Base-by-base conservation (phyloP, 2,329 filamentous ascomycete species). In the Graphilbum fragrans region DNA sequence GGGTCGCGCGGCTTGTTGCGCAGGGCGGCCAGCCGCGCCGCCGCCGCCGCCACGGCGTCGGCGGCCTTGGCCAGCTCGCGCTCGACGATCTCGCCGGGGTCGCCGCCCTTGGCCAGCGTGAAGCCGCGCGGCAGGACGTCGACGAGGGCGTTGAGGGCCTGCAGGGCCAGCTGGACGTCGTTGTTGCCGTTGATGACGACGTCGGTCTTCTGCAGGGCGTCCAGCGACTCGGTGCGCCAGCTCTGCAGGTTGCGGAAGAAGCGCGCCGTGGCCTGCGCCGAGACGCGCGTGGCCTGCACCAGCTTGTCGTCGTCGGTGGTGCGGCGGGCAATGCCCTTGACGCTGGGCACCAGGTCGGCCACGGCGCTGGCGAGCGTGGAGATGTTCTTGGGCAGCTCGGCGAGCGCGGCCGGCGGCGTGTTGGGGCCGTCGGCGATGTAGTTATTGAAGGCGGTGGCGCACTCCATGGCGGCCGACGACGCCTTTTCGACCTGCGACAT, bases 131-230 rank as follows among this genome's bases (percentile, higher is more conserved):
- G 86, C 53, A 96, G 94, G 0, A 81, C 74, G 58, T 98, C 92
- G 2, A 90, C 87, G 38, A 94, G 69, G 66, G 94, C 95, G 60
- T 87, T 94, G 49, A 98, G 73, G 56, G 83, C 85, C 65, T 96
- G 90, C 40, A 98, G 70, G 51, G 93, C 87, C 62, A 93, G 82
- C 58, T 95, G 86, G 10, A 96, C 88, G 50, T 98, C 92, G 49
- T 93, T 86, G 62, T 94, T 96, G 69, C 84, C 90, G 64, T 92
- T 93, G 65, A 98, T 93, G 42, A 98, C 90, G 27, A 96, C 86
- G 48, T 96, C 90, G 3, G 87, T 93, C 76, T 94, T 94, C 59
- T 94, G 85, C 48, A 93, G 71, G 14, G 86, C 77, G 50, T 94
- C 88, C 59, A 96, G 76, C 43, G 85, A 87, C 54, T 94, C 88